Percentiles rank a stretch among this genome's conserved stretches.
Conservation (phyloP, 176 grass and related monocot species). For the Bonia amplexicaulis region DNA sequence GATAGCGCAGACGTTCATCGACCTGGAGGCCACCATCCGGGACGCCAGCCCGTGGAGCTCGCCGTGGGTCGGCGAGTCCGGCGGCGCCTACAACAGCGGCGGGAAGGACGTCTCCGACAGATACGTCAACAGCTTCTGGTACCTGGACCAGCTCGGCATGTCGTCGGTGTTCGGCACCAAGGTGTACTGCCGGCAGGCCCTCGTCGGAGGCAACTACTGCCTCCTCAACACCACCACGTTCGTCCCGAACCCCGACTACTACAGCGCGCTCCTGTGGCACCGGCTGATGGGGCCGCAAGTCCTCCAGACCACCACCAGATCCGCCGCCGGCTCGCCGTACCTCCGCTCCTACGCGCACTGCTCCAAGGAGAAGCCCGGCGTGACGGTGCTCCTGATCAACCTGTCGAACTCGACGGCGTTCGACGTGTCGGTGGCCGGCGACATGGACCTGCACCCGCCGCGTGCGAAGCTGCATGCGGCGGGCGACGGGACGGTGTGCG, state of each 20-base stretch:
- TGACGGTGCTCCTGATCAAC: slow-evolving; percentile 56
- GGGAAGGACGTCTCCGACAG: slow-evolving; percentile 47
- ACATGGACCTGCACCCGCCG: slow-evolving; percentile 33
- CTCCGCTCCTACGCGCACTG: slow-evolving; percentile 63
- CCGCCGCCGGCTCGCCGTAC: slow-evolving; percentile 11
- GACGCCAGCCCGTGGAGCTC: slow-evolving; percentile 49
- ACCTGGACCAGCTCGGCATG: slow-evolving; percentile 68
- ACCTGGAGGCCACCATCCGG: slow-evolving; percentile 26
- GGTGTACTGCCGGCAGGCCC: slow-evolving; percentile 55
- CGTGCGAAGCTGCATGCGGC: not conserved
- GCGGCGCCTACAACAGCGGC: slow-evolving; percentile 61
- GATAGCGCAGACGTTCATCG: slow-evolving; percentile 25
- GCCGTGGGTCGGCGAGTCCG: slow-evolving; percentile 58
- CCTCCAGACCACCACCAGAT: slow-evolving; percentile 14
- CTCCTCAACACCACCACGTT: slow-evolving; percentile 55
- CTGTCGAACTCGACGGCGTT: slow-evolving; percentile 55
- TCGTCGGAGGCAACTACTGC: slow-evolving; percentile 67
- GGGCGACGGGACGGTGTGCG: not conserved
- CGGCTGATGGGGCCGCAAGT: slow-evolving; percentile 47
- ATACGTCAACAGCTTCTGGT: slow-evolving; percentile 60
- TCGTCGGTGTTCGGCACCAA: slow-evolving; percentile 40
- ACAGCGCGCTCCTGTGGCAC: slow-evolving; percentile 55
- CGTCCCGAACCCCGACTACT: slow-evolving; percentile 64
- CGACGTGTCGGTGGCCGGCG: slow-evolving; percentile 35
- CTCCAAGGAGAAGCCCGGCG: slow-evolving; percentile 45